Evolutionary conservation across 495 filamentous ascomycete species (phyloP).

Genomic region (Xylaria longipes): DNA sequence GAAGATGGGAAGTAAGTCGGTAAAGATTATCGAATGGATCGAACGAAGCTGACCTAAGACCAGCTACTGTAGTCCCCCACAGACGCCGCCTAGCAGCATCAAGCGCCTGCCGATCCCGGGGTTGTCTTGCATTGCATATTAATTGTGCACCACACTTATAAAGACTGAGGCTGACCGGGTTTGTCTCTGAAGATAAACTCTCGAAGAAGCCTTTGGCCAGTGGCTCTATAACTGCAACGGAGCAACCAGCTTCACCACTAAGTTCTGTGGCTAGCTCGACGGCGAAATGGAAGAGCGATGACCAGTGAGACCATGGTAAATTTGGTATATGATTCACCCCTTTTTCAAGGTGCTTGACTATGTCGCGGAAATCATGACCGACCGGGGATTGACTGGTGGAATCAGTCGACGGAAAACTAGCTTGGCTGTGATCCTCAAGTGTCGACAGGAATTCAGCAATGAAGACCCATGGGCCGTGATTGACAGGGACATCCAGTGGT

Average conservation of each 20-base stretch:
- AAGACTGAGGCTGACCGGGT: conserved; percentile 26
- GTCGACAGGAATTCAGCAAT: conserved; percentile 41
- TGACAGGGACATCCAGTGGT: conserved; percentile 44
- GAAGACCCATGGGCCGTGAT: conserved; percentile 51
- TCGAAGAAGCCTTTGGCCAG: conserved; percentile 62
- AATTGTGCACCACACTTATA: conserved; percentile 45
- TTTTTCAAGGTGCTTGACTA: conserved; percentile 68
- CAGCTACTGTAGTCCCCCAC: conserved; percentile 60
- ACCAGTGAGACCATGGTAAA: conserved; percentile 61
- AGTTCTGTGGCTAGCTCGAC: conserved; percentile 65
- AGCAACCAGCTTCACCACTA: conserved; percentile 67
- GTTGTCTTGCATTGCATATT: conserved; percentile 49
- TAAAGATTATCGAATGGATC: conserved; percentile 70
- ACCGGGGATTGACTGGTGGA: conserved; percentile 45
- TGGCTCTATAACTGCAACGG: conserved; percentile 71
- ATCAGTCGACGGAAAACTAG: conserved; percentile 40
- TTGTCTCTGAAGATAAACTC: conserved; percentile 1
- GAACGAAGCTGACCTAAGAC: conserved; percentile 51
- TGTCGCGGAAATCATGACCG: conserved; percentile 71
- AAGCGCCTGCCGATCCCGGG: conserved; percentile 60
- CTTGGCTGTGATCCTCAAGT: conserved; percentile 40
- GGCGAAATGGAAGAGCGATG: conserved; percentile 63
- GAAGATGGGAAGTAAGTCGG: conserved; percentile 52
- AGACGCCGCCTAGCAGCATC: conserved; percentile 64
- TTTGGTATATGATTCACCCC: conserved; percentile 60